Conservation (phyloP, 495 filamentous ascomycete genomes). For the Annulohypoxylon nitens region DNA sequence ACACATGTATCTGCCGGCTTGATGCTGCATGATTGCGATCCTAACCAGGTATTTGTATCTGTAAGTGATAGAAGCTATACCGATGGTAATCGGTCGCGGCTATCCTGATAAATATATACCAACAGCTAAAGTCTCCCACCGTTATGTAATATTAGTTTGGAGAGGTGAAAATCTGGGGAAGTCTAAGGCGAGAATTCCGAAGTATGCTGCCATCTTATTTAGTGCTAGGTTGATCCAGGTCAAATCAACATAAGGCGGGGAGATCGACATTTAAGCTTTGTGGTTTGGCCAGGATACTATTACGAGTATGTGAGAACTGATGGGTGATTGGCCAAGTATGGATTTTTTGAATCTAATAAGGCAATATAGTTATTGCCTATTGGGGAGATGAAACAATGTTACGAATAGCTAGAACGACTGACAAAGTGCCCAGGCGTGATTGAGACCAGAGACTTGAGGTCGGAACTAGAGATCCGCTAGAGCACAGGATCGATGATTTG, state of each 20-base stretch:
- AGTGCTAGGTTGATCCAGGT: slow-evolving; percentile 22
- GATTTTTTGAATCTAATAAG: slow-evolving; percentile 10
- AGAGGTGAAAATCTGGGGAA: slow-evolving; percentile 32
- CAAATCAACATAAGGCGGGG: slow-evolving; percentile 21
- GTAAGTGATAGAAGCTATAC: no score
- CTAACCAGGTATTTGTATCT: no score
- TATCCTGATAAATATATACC: neutral
- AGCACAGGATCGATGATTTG: slow-evolving; percentile 6
- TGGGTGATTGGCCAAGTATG: slow-evolving; percentile 26
- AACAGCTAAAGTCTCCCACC: neutral
- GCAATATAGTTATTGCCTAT: neutral
- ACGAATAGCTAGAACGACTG: neutral
- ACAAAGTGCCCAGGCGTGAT: neutral
- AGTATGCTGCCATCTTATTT: neutral
- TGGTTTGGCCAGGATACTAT: neutral
- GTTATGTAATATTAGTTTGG: slow-evolving; percentile 9
- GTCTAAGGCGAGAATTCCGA: slow-evolving; percentile 3
- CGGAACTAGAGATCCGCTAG: neutral
- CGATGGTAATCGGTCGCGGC: no score
- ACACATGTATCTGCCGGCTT: no score
- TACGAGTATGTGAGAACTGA: slow-evolving; percentile 22
- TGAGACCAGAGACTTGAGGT: neutral
- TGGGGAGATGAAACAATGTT: neutral
- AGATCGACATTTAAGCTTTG: slow-evolving; percentile 36
- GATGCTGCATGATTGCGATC: neutral